phyloP scores from a whole-genome alignment of 768 basidiomycete species.

The Hygrocybe coccinea region DNA sequence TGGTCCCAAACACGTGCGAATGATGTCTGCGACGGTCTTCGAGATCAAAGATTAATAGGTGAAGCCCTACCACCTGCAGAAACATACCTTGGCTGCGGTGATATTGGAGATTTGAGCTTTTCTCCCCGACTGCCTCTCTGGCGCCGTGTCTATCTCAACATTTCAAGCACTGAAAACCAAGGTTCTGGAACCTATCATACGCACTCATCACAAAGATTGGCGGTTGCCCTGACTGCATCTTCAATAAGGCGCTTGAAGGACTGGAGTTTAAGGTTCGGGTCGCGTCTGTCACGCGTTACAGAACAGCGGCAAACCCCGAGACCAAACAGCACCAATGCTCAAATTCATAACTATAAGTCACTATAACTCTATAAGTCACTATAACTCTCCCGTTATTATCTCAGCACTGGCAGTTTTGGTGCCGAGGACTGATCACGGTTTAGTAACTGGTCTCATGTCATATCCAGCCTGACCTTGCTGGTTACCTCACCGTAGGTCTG shows the following conservation, averaged over 20 bases:
- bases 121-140: conserved; percentile 88
- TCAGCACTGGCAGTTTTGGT: too few relatives aligned
- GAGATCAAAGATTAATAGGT: conserved; percentile 2
- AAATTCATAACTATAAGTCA: too few relatives aligned
- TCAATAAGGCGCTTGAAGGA: not conserved
- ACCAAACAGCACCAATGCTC: too few relatives aligned
- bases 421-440: too few relatives aligned
- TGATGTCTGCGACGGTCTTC: conserved; percentile 96
- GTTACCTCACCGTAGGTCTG: too few relatives aligned
- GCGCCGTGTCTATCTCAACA: conserved; percentile 68
- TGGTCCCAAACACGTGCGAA: conserved; percentile 93
- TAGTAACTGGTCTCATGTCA: too few relatives aligned
- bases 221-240: conserved; percentile 45
- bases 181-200: conserved; percentile 14
- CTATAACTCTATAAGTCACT: too few relatives aligned
- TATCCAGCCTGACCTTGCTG: too few relatives aligned
- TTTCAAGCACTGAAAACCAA: conserved; percentile 4
- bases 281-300: too few relatives aligned
- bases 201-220: conserved; percentile 83
- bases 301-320: too few relatives aligned
- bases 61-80: not conserved
- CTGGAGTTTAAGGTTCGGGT: not conserved
- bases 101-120: conserved; percentile 98
- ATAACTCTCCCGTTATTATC: too few relatives aligned
- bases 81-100: conserved; percentile 87